Base-by-base conservation (phyloP, 768 basidiomycete species). In the Auriscalpium orientale region DNA sequence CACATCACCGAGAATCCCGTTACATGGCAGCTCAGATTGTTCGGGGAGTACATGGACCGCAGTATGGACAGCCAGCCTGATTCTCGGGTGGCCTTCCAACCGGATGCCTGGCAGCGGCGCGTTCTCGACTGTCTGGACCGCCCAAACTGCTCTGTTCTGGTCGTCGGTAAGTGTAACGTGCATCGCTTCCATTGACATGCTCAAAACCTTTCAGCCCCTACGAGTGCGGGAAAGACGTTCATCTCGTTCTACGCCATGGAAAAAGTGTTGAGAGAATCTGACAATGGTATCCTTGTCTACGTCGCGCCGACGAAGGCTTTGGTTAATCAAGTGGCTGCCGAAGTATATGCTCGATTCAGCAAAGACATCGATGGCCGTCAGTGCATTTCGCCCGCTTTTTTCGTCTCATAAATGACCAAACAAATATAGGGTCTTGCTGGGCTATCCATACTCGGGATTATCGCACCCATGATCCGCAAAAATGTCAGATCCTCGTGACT, bases 181-280 rank as follows among this genome's bases (percentile, higher is more conserved):
- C 40, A 21, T 49, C 5, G 43, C 34, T 7, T 5, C 18, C 15
- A 48, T 36, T 51, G 6, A 15, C 12, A 5, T 16, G 53, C 22
- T 40, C 13, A 33, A 21, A 15, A 34, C 15, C 34, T 40, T 45
- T 4, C 61, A 85, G 84, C 84, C 3, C 85, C 84, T 0, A 86
- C 84, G 1, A 84, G 83, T 66, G 85, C 84, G 1, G 85, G 86
- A 33, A 89, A 89, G 67, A 88, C 87, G 0, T 89, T 89, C 63
- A 86, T 89, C 45, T 84, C 84, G 2, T 89, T 77, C 66, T 87
- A 87, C 60, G 86, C 87, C 0, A 88, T 89, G 86, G 85, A 87
- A 65, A 78, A 79, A 58, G 72, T 86, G 13, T 69, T 89, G 2
- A 71, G 82, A 54, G 72, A 71, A 43, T 83, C 83, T 0, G 82